Percentiles rank a stretch among this genome's conserved stretches.
These are phyloP conservation scores for Fusarium miscanthi DNA, from an alignment of 2,329 filamentous ascomycete genomes.

Conservation along the genomic window DNA sequence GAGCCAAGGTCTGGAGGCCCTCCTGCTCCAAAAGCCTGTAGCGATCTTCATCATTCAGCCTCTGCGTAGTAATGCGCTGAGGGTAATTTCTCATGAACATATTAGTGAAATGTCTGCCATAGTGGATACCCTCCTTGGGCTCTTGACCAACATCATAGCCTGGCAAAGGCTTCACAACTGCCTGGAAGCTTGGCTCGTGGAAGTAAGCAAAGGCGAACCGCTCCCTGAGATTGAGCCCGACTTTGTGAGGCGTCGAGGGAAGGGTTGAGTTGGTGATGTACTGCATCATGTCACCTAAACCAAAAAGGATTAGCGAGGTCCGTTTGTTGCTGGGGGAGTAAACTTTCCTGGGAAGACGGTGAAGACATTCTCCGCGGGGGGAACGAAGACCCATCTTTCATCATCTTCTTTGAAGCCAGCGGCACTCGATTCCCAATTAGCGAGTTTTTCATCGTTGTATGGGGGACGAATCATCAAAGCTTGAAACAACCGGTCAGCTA, in stretches of 20 bases:
- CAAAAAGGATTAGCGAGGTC: not conserved
- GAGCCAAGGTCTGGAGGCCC: conserved; percentile 1
- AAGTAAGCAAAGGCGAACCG: conserved; percentile 63
- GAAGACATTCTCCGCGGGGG: conserved; percentile 56
- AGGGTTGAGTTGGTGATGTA: conserved; percentile 60
- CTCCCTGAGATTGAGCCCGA: conserved; percentile 60
- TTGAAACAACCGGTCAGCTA: conserved; percentile 8
- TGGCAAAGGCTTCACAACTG: conserved; percentile 56
- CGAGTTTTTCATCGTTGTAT: conserved; percentile 52
- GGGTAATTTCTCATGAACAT: conserved; percentile 64
- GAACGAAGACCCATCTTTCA: conserved; percentile 60
- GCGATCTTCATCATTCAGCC: conserved; percentile 19
- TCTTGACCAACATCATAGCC: conserved; percentile 50
- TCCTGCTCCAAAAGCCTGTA: conserved; percentile 3
- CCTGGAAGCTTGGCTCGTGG: conserved; percentile 62
- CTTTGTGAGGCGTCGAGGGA: conserved; percentile 62
- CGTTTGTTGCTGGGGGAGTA: not conserved
- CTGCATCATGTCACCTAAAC: conserved; percentile 62
- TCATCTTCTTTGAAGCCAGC: conserved; percentile 59
- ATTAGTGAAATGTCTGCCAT: conserved; percentile 64
- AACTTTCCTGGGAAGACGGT: conserved; percentile 60
- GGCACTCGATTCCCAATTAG: conserved; percentile 59
- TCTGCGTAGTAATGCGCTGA: conserved; percentile 56
- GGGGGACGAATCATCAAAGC: conserved; percentile 60
- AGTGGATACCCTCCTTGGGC: conserved; percentile 56